Base-by-base conservation (phyloP, 177 flowering plant genomes). In the Telopea speciosissima region DNA sequence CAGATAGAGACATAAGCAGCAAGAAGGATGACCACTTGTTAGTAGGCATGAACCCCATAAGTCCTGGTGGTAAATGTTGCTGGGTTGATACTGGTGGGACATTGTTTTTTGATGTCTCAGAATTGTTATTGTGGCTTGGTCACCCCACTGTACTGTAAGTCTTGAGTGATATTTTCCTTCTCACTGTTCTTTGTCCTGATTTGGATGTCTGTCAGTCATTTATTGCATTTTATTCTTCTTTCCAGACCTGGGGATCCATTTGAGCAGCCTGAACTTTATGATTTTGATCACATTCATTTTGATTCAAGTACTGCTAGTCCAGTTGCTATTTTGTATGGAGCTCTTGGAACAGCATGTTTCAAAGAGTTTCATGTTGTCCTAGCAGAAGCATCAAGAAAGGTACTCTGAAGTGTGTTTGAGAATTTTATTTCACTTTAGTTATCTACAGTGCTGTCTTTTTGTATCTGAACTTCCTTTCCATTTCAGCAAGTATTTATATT, bases 331-430 rank as follows among this genome's bases (percentile, higher is more conserved):
- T 82, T 95, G 42, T 95, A 95, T 83, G 99, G 99, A 65, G 96
- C 97, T 69, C 88, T 95, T 78, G 99, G 98, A 75, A 90, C 97
- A 61, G 79, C 81, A 63, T 95, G 99, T 80, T 95, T 95, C 76
- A 81, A 66, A 78, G 86, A 91, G 69, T 95, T 95, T 73, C 99
- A 95, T 74, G 25, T 56, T 26, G 73, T 77, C 66, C 83, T 95
- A 44, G 83, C 74, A 40, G 82, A 85, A 74, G 96, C 97, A 67
- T 86, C 95, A 36, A 88, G 80, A 81, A 83, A 89, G 97, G 99
- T 95, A 4, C 49, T 59, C 8, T 17, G 28, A 22, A 67, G 31
- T 13, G 11, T 44, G 13, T 68, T 56, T 68, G 12, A 10, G 8
- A 6, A 49, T 49, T 49, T 49, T 8, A 49, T 49, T 13, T 49